Conservation (phyloP, 192 early-diverging fungal genomes). For the Coemansia umbellata region DNA sequence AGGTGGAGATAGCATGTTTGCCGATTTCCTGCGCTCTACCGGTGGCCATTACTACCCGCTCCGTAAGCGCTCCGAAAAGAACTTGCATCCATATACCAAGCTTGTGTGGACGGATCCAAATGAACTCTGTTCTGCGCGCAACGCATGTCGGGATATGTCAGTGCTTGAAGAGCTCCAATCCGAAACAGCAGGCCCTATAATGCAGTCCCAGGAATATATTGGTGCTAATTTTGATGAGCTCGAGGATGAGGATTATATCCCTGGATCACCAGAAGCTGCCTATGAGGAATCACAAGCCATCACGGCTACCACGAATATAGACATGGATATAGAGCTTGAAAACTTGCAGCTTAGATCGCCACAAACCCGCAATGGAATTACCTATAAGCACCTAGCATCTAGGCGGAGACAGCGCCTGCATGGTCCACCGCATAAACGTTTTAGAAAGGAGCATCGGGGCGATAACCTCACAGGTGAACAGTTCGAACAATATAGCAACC, state of each 20-base stretch:
- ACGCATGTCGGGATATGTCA: slow-evolving; percentile 7
- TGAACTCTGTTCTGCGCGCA: slow-evolving; percentile 4
- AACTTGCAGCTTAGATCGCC: background rate
- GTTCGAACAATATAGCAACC: background rate
- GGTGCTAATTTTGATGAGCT: slow-evolving; percentile 25
- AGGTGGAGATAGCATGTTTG: too few species aligned
- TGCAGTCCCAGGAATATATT: background rate
- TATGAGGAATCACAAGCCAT: slow-evolving; percentile 9
- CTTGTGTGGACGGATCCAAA: slow-evolving; percentile 42
- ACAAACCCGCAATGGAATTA: slow-evolving; percentile 7
- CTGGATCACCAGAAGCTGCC: slow-evolving; percentile 17
- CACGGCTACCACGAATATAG: background rate
- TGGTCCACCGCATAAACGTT: background rate
- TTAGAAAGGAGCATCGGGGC: background rate
- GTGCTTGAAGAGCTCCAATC: slow-evolving; percentile 6
- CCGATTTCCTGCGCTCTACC: too few species aligned
- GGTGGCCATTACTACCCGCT: slow-evolving; percentile 32
- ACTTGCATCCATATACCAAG: slow-evolving; percentile 45
- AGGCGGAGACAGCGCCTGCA: slow-evolving; percentile 4
- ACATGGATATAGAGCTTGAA: background rate
- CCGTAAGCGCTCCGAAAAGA: slow-evolving; percentile 39
- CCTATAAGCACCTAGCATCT: slow-evolving; percentile 28
- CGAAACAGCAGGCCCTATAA: background rate
- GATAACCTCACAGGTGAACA: background rate
- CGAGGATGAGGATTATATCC: slow-evolving; percentile 43